A percentile compares a stretch with the other conserved stretches of the same genome.
Conservation (phyloP, 352 stramenopile genomes). For the Globisporangium apiculatum region DNA sequence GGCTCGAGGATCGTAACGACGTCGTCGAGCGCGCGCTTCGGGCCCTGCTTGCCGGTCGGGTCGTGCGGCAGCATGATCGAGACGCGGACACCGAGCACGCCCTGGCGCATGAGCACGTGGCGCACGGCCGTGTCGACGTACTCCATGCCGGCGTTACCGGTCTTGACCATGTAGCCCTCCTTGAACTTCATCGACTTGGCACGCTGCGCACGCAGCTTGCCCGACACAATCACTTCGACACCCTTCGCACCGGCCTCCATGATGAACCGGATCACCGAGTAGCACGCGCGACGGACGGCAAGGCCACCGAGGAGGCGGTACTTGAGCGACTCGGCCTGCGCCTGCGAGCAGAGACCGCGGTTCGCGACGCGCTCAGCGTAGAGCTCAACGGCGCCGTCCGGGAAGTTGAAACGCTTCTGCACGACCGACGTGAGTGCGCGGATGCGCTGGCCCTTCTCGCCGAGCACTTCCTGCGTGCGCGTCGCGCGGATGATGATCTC, state of each 20-base stretch:
- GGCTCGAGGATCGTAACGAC: conserved; percentile 99
- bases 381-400: conserved; percentile 93
- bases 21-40: conserved; percentile 97
- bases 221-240: conserved; percentile 98
- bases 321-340: conserved; percentile 98
- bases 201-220: conserved; percentile 98
- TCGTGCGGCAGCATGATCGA: conserved; percentile 99
- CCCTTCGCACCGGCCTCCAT: conserved; percentile 99
- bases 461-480: conserved; percentile 98
- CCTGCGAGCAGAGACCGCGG: conserved; percentile 97
- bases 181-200: conserved; percentile 99
- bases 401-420: conserved; percentile 98
- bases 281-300: conserved; percentile 97
- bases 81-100: conserved; percentile 99
- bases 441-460: conserved; percentile 99
- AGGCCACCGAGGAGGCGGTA: conserved; percentile 98
- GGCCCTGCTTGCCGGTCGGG: conserved; percentile 94
- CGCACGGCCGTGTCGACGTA: conserved; percentile 98
- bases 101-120: conserved; percentile 99
- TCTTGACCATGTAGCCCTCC: conserved; percentile 99
- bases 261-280: conserved; percentile 98
- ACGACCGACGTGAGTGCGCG: conserved; percentile 98
- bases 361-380: conserved; percentile 99
- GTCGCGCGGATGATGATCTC: conserved; percentile 99
- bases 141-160: conserved; percentile 95